These are phyloP conservation scores for Henningerozyma blattae DNA, from an alignment of 805 yeast genomes.

Conservation along the genomic window DNA sequence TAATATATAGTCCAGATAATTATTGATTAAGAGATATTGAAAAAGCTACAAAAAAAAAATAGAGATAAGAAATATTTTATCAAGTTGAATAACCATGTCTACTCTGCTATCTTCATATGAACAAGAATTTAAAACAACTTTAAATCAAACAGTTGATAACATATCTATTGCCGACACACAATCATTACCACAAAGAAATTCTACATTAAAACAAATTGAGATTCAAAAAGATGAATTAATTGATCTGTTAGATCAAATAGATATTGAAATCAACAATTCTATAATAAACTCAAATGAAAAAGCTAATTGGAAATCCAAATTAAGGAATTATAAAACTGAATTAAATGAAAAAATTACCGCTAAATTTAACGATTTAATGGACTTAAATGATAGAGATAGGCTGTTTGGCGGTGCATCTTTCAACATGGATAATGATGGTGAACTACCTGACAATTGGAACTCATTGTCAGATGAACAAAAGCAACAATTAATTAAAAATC, in stretches of 20 bases:
- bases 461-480: slow-evolving; percentile 54
- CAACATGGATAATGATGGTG: slow-evolving; percentile 8
- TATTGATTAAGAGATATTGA: too few relatives aligned
- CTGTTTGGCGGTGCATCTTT: slow-evolving; percentile 46
- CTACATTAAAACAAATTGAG: slow-evolving; percentile 17
- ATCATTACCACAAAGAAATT: slow-evolving; percentile 13
- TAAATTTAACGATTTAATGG: slow-evolving; percentile 43
- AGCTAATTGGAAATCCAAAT: slow-evolving; percentile 58
- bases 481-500: slow-evolving; percentile 64
- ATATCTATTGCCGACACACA: slow-evolving; percentile 11
- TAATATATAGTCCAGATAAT: too few relatives aligned
- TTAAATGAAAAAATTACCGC: slow-evolving; percentile 46
- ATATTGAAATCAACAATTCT: slow-evolving; percentile 74
- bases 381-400: slow-evolving; percentile 58
- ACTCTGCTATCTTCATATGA: slow-evolving; percentile 24
- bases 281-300: slow-evolving; percentile 30
- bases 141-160: slow-evolving; percentile 16
- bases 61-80: too few relatives aligned
- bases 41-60: too few relatives aligned
- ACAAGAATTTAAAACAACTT: slow-evolving; percentile 25
- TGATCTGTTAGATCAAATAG: slow-evolving; percentile 78
- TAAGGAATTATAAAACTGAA: slow-evolving; percentile 57
- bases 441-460: not conserved
- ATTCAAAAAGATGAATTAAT: slow-evolving; percentile 22
- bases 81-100: too few relatives aligned